Evolutionary conservation across 352 stramenopile species (phyloP).

Genomic region (Blastocystis sp.): DNA sequence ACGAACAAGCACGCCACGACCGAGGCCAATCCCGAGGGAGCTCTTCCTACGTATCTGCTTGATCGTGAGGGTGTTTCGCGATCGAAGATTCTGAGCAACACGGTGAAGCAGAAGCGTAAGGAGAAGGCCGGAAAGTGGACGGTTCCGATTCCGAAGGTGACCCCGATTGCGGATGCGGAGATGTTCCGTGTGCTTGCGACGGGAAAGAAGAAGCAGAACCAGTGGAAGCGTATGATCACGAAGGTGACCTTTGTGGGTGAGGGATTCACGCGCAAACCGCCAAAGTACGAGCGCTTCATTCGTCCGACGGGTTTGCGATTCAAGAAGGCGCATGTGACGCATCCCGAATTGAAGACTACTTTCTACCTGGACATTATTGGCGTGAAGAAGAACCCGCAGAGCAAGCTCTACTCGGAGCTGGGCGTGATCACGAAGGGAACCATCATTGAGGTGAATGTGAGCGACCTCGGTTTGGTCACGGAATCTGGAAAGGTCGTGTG

Average conservation of each 20-base stretch:
- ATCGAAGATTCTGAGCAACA: constrained; percentile 98
- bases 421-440: constrained; percentile 99
- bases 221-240: constrained; percentile 81
- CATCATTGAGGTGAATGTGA: constrained; percentile 95
- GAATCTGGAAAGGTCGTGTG: constrained; percentile 98
- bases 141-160: constrained; percentile 94
- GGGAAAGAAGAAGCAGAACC: constrained; percentile 83
- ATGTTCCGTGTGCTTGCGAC: constrained; percentile 98
- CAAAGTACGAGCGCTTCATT: constrained; percentile 99
- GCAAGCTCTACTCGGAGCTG: constrained; percentile 86
- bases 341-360: constrained; percentile 98
- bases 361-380: constrained; percentile 98
- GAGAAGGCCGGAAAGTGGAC: constrained; percentile 99
- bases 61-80: constrained; percentile 92
- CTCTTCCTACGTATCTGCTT: constrained; percentile 93
- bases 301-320: constrained; percentile 92
- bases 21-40: constrained; percentile 84
- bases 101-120: constrained; percentile 99
- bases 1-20: constrained; percentile 96
- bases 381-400: constrained; percentile 98
- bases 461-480: constrained; percentile 94
- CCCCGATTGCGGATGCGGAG: constrained; percentile 97
- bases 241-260: constrained; percentile 97
- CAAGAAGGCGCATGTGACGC: constrained; percentile 98
- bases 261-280: constrained; percentile 95